phyloP scores from a whole-genome alignment of 73 alveolate species.

The Paramecium sonneborni region DNA sequence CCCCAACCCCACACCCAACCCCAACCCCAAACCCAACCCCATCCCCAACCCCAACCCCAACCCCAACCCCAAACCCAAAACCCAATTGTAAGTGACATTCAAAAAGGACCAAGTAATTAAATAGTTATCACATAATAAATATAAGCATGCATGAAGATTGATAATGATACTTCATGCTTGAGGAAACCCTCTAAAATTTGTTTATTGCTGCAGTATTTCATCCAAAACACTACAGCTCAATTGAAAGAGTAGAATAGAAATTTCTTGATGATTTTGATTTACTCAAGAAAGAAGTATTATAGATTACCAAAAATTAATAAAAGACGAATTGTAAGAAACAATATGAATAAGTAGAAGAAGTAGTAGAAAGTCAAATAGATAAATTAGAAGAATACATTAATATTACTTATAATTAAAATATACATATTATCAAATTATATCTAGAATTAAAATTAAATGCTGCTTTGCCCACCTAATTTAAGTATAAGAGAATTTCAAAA shows the following conservation, averaged over 20 bases:
- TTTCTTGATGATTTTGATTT: neutral
- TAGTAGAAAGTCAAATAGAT: neutral
- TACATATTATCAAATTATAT: neutral
- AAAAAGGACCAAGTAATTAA: neutral
- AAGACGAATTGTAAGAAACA: neutral
- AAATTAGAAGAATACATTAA: neutral
- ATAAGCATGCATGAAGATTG: neutral
- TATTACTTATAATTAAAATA: neutral
- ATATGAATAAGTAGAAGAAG: constrained; percentile 5
- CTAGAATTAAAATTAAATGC: neutral
- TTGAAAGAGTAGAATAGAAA: neutral
- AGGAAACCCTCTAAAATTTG: neutral
- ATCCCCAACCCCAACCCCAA: too few species aligned
- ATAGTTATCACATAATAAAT: neutral
- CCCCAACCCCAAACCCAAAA: too few species aligned
- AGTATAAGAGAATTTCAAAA: neutral
- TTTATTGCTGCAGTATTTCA: constrained; percentile 9
- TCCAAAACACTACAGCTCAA: neutral
- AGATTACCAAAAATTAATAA: neutral
- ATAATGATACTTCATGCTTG: neutral
- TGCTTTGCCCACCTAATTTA: constrained; percentile 27
- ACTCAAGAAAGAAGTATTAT: neutral
- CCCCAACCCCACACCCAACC: too few species aligned
- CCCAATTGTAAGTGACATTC: neutral
- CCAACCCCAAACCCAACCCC: too few species aligned